A percentile compares a stretch with the other conserved stretches of the same genome.
These are phyloP conservation scores for Lasiodiplodia citricola DNA, from an alignment of 2,329 filamentous ascomycete species.

Conservation along the genomic window DNA sequence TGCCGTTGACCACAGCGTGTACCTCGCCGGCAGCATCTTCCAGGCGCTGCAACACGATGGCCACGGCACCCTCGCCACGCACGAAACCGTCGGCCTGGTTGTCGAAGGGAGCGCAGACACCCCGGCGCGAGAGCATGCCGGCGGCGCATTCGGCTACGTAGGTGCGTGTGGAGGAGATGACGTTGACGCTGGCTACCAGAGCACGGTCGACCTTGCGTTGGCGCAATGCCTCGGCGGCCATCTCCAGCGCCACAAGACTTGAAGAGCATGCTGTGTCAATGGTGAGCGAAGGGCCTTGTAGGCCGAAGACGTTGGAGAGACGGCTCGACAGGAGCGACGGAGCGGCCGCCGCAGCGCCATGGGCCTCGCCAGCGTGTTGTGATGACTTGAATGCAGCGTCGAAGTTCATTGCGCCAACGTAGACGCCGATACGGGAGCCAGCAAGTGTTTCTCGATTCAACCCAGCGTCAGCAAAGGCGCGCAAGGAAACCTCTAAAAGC, in stretches of 20 bases:
- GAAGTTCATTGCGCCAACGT: conserved; percentile 35
- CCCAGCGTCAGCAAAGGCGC: conserved; percentile 30
- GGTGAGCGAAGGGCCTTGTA: conserved; percentile 37
- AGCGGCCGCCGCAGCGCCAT: conserved; percentile 5
- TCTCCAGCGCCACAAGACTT: conserved; percentile 36
- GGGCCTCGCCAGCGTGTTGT: neutral
- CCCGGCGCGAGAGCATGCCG: conserved; percentile 37
- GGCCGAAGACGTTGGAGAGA: conserved; percentile 38
- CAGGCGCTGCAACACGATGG: conserved; percentile 60
- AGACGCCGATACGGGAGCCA: conserved; percentile 33
- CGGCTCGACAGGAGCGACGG: conserved; percentile 38
- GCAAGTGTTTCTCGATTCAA: conserved; percentile 1
- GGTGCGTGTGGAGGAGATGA: neutral
- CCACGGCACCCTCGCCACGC: conserved; percentile 65
- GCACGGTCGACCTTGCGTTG: conserved; percentile 6
- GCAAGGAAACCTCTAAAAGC: conserved; percentile 29
- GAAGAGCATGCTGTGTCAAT: conserved; percentile 42
- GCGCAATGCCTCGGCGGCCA: conserved; percentile 7
- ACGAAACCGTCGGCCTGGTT: conserved; percentile 67
- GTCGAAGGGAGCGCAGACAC: conserved; percentile 49
- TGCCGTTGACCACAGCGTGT: conserved; percentile 49
- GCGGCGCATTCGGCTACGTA: conserved; percentile 31
- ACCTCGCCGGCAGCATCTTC: conserved; percentile 56
- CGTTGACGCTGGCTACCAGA: conserved; percentile 30
- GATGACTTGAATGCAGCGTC: neutral